A percentile compares a stretch with the other conserved stretches of the same genome.
Conservation (phyloP, 306 rosid genomes). For the Elaeagnus macrophylla region DNA sequence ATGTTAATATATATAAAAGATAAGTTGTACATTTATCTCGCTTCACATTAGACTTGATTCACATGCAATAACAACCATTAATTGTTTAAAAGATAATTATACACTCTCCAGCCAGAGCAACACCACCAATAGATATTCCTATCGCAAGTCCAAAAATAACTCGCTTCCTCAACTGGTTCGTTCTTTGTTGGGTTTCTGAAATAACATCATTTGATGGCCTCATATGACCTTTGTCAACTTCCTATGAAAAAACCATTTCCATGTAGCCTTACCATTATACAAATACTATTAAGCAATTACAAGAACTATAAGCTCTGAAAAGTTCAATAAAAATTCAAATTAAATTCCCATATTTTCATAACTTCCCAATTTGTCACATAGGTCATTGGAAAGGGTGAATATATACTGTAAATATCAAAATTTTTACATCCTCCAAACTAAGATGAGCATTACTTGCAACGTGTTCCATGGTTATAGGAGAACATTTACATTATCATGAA, state of each 20-base stretch:
- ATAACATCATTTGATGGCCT: slow-evolving; percentile 20
- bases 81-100: slow-evolving; percentile 45
- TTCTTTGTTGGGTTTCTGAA: slow-evolving; percentile 42
- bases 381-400: no score
- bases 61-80: no score
- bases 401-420: no score
- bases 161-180: slow-evolving; percentile 57
- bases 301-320: neutral
- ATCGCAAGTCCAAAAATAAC: slow-evolving; percentile 76
- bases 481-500: no score
- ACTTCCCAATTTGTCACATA: no score
- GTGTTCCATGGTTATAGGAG: no score
- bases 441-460: no score
- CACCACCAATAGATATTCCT: slow-evolving; percentile 59
- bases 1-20: no score
- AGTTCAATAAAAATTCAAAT: slow-evolving; percentile 1
- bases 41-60: no score
- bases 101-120: slow-evolving; percentile 94
- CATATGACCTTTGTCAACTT: slow-evolving; percentile 18
- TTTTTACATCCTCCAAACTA: no score
- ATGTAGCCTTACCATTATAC: slow-evolving; percentile 9
- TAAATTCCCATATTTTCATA: neutral
- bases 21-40: no score
- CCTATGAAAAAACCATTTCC: slow-evolving; percentile 31
- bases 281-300: neutral